Evolutionary conservation across 2,329 filamentous ascomycete species (phyloP), one percentile per base, ranked within the genome.

Genomic region (Fusarium illudens): DNA sequence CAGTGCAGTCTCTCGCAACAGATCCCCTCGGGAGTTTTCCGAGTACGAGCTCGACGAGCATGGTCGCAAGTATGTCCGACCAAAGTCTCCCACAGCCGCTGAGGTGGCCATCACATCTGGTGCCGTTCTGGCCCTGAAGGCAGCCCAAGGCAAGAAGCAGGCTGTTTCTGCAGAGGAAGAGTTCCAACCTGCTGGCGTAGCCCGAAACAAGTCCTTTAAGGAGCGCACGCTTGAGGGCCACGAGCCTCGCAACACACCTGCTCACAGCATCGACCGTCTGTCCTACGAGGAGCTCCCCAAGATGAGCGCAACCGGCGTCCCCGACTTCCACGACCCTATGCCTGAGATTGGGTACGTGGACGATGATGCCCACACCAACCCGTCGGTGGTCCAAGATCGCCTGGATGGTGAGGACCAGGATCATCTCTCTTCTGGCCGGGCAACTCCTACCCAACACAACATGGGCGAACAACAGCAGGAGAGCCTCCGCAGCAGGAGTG

Each of bases 321-420:
- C 93, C 4, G 85, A 90, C 67, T 80, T 87, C 33, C 80, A 89
- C 59, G 84, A 94, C 70, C 90, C 91, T 6, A 87, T 94, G 82
- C 92, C 91, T 0, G 93, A 94, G 74, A 89, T 92, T 73, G 93
- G 91, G 4, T 91, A 92, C 68, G 71, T 80, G 2, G 83, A 86
- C 11, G 86, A 88, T 34, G 93, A 96, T 64, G 85, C 93, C 15
- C 90, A 88, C 46, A 97, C 94, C 17, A 96, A 96, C 75, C 93
- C 93, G 3, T 97, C 94, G 0, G 85, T 94, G 51, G 89, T 96
- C 37, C 87, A 94, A 68, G 93, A 92, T 17, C 90, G 90, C 1
- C 86, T 91, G 51, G 89, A 88, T 52, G 88, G 86, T 2, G 74
- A 78, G 27, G 58, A 67, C 17, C 67, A 62, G 7, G 66, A 70